A percentile compares a stretch with the other conserved stretches of the same genome.
These are phyloP conservation scores for Vaccinium darrowii DNA, from an alignment of 148 eudicot species.

Conservation along the genomic window DNA sequence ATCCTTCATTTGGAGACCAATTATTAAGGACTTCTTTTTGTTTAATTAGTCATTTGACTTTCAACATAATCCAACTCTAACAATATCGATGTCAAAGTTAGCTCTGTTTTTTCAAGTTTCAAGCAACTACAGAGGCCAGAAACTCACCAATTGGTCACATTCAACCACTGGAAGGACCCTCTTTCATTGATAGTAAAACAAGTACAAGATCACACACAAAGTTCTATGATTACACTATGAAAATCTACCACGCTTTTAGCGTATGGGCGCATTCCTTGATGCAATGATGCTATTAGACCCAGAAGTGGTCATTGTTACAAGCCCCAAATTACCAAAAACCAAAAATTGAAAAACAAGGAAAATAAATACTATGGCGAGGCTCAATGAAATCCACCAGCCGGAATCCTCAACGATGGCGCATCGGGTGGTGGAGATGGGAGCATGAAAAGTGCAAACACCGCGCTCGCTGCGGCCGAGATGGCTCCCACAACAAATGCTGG, in stretches of 20 bases:
- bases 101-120: not conserved
- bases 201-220: not conserved
- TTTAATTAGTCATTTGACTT: not conserved
- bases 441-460: conserved; percentile 45
- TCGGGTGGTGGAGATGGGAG: conserved; percentile 52
- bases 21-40: not conserved
- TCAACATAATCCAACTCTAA: not conserved
- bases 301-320: conserved; percentile 5
- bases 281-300: not conserved
- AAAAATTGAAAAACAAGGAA: not conserved
- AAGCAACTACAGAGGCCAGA: not conserved
- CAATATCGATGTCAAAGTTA: not conserved
- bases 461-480: conserved; percentile 51
- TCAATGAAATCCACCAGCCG: not conserved
- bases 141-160: not conserved
- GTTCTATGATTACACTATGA: not conserved
- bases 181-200: not conserved
- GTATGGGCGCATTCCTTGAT: not conserved
- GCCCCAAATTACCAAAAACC: not conserved
- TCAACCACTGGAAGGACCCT: not conserved
- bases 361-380: not conserved
- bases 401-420: not conserved
- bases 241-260: not conserved
- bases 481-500: conserved; percentile 76
- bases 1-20: not conserved